Evolutionary conservation across 345 rosid genomes (phyloP).

Genomic region (Aquilaria malaccensis): DNA sequence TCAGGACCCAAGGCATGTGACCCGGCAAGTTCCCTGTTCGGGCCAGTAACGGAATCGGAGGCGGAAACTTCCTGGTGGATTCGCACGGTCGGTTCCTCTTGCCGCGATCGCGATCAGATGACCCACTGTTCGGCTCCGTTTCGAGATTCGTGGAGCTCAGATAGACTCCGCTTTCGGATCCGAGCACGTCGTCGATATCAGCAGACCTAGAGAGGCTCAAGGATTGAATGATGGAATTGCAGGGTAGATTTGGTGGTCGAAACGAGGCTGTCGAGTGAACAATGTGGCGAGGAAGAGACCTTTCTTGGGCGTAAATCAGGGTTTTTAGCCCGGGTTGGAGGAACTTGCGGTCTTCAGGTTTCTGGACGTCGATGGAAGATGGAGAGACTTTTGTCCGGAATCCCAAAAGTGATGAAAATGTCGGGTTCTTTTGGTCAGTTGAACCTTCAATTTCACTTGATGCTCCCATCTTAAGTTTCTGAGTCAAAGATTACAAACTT

Average conservation of each 20-base stretch:
- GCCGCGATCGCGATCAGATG: neutral
- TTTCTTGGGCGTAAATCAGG: conserved; percentile 14
- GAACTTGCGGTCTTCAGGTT: neutral
- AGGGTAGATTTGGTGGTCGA: neutral
- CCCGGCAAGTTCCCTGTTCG: conserved; percentile 30
- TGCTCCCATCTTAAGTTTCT: too few relatives aligned
- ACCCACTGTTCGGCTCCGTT: neutral
- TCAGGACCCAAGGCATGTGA: conserved; percentile 38
- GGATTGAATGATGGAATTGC: conserved; percentile 1
- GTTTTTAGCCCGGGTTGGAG: conserved; percentile 24
- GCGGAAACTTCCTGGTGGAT: conserved; percentile 29
- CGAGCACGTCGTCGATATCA: conserved; percentile 26
- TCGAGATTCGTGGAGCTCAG: conserved; percentile 4
- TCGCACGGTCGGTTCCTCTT: neutral
- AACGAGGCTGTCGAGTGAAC: conserved; percentile 14
- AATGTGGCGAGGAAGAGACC: neutral
- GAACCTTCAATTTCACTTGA: too few relatives aligned
- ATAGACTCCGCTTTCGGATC: conserved; percentile 34
- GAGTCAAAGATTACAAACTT: too few relatives aligned
- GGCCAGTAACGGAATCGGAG: conserved; percentile 35
- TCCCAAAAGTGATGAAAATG: too few relatives aligned
- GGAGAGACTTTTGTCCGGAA: neutral
- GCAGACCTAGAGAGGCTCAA: conserved; percentile 16
- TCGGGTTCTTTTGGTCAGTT: too few relatives aligned
- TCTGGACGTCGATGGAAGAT: conserved; percentile 14